Percentiles rank a stretch among this genome's conserved stretches.
Evolutionary conservation across 2,329 filamentous ascomycete genomes (phyloP).

Genomic region (Ilyonectria sp.): DNA sequence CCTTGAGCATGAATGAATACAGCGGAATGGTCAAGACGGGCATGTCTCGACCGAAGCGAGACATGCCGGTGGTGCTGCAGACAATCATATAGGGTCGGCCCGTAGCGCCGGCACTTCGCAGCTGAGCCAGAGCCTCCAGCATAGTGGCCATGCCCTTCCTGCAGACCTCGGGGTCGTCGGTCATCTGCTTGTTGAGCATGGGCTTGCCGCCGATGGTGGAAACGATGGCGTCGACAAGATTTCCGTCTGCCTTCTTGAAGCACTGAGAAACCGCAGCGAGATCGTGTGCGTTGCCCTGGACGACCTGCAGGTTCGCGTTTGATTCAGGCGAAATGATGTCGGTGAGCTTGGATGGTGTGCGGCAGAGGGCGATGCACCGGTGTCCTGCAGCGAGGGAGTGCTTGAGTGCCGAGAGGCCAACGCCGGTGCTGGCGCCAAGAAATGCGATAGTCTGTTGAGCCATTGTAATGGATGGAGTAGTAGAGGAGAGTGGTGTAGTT

Average conservation of each 20-base stretch:
- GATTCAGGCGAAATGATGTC: constrained; percentile 50
- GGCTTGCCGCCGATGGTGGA: constrained; percentile 62
- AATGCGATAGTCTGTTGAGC: constrained; percentile 62
- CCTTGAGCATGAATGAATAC: constrained; percentile 58
- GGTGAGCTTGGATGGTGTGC: constrained; percentile 65
- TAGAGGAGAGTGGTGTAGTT: not conserved
- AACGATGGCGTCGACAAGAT: constrained; percentile 62
- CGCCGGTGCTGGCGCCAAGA: constrained; percentile 68
- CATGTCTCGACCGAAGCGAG: constrained; percentile 55
- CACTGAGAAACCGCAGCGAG: constrained; percentile 53
- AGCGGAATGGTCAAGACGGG: constrained; percentile 60
- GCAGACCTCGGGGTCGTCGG: constrained; percentile 66
- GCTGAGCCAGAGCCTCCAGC: constrained; percentile 54
- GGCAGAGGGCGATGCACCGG: constrained; percentile 64
- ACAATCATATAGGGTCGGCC: constrained; percentile 54
- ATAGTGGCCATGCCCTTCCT: constrained; percentile 60
- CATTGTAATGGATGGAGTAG: constrained; percentile 24
- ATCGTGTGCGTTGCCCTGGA: constrained; percentile 65
- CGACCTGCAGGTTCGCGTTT: constrained; percentile 58
- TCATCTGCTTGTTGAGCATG: constrained; percentile 50
- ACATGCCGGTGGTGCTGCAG: constrained; percentile 59
- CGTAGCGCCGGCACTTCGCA: constrained; percentile 46
- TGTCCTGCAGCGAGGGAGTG: constrained; percentile 62
- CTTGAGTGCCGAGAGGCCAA: constrained; percentile 63
- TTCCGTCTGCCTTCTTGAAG: constrained; percentile 50